Evolutionary conservation across 208 protist species (phyloP).

Genomic region (Herpetomonas muscarum): DNA sequence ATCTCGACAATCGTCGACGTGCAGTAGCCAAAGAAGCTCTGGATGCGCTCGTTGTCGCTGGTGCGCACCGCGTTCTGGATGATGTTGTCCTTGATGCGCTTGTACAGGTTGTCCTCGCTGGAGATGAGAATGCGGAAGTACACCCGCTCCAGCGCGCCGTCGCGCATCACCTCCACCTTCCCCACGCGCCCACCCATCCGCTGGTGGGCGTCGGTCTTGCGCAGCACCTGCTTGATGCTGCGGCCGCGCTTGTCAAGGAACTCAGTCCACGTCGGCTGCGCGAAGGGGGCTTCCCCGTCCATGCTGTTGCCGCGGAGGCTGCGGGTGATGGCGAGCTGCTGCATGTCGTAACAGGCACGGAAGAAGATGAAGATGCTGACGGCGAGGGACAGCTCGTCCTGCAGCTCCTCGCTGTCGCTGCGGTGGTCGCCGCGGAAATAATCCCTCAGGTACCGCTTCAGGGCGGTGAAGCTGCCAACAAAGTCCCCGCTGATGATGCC

Average conservation of each 20-base stretch:
- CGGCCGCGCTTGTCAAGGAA: slow-evolving; percentile 46
- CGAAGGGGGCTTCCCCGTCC: slow-evolving; percentile 2
- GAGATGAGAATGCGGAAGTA: slow-evolving; percentile 57
- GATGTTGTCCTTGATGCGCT: slow-evolving; percentile 19
- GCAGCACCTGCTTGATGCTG: slow-evolving; percentile 42
- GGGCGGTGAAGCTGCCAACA: slow-evolving; percentile 7
- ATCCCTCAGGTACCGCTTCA: slow-evolving; percentile 36
- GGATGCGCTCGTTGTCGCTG: slow-evolving; percentile 55
- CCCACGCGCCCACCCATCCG: slow-evolving; percentile 39
- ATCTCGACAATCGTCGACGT: slow-evolving; percentile 51
- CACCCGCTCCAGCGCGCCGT: slow-evolving; percentile 51
- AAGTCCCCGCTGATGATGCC: slow-evolving; percentile 29
- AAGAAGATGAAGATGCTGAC: slow-evolving; percentile 68
- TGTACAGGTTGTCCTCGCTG: slow-evolving; percentile 35
- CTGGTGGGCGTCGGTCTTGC: slow-evolving; percentile 28
- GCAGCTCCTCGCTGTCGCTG: slow-evolving; percentile 32
- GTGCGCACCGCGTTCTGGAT: slow-evolving; percentile 41
- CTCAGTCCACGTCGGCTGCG: slow-evolving; percentile 18
- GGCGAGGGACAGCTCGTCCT: slow-evolving; percentile 45
- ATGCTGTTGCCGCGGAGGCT: slow-evolving; percentile 3
- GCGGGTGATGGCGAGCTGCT: slow-evolving; percentile 20
- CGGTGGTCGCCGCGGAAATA: slow-evolving; percentile 31
- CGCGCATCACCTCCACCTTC: slow-evolving; percentile 57
- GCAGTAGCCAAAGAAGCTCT: slow-evolving; percentile 43
- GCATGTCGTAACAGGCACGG: slow-evolving; percentile 50